Evolutionary conservation across 1,139 yeast species (phyloP).

Genomic region (Pichia sp.): DNA sequence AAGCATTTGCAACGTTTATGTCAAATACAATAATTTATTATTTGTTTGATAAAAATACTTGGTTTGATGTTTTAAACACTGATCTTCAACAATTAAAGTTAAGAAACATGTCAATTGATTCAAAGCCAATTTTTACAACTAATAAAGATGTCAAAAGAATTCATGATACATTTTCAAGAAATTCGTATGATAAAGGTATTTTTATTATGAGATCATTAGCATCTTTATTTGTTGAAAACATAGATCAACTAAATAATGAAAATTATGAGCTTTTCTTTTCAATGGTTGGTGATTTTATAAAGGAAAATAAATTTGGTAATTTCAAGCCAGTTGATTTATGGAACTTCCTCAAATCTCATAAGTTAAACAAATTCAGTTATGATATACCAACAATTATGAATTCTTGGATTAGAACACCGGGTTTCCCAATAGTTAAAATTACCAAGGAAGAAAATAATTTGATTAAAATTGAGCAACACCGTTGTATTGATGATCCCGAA

Average conservation of each 20-base stretch:
- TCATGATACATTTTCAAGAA: slow-evolving; percentile 46
- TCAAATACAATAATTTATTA: slow-evolving; percentile 25
- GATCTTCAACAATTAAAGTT: slow-evolving; percentile 38
- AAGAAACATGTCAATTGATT: slow-evolving; percentile 33
- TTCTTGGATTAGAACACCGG: slow-evolving; percentile 56
- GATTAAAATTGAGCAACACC: slow-evolving; percentile 43
- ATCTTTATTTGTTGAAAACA: slow-evolving; percentile 33
- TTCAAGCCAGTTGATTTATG: slow-evolving; percentile 56
- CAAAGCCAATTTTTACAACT: slow-evolving; percentile 27
- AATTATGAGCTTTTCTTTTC: slow-evolving; percentile 32
- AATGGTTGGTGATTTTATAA: slow-evolving; percentile 40
- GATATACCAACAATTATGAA: slow-evolving; percentile 41
- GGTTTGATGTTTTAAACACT: slow-evolving; percentile 31
- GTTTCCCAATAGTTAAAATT: slow-evolving; percentile 50
- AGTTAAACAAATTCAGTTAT: slow-evolving; percentile 22
- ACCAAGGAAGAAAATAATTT: slow-evolving; percentile 25
- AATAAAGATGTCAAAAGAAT: slow-evolving; percentile 32
- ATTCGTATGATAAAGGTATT: slow-evolving; percentile 62
- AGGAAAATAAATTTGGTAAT: slow-evolving; percentile 32
- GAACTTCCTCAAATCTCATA: slow-evolving; percentile 30
- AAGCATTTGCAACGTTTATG: slow-evolving; percentile 62
- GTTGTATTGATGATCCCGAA: slow-evolving; percentile 34
- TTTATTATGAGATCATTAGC: slow-evolving; percentile 51
- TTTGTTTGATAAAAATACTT: slow-evolving; percentile 26
- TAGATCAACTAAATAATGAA: slow-evolving; percentile 23